Evolutionary conservation across 2,329 filamentous ascomycete genomes (phyloP), one percentile per base, ranked within the genome.

Genomic region (Cladophialophora immunda): DNA sequence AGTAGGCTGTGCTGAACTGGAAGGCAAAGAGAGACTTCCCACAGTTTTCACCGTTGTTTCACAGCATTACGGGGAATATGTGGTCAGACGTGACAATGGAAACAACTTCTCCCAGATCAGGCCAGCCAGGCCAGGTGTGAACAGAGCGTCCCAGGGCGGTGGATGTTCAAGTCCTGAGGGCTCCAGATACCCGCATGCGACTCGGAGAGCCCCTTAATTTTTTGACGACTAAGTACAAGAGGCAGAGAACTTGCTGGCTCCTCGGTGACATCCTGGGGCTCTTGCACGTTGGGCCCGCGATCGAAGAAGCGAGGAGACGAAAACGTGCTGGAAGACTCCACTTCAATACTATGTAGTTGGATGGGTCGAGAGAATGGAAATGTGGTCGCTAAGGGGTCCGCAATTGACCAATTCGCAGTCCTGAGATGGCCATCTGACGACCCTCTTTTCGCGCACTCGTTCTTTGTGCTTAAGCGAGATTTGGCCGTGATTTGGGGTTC

Each of bases 71-170:
- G 29, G 4, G 29, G 29, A 30, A 4, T 8, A 4, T 4, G 29
- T 4, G 8, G 29, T 4, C 29, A 30, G 8, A 8, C 4, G 8
- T 30, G 29, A 30, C 29, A 30, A 4, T 8, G 4, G 8, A 30
- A 30, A 8, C 4, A 4, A 4, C 29, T 30, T 30, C 34, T 27
- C 52, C 6, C 56, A 34, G 50, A 55, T 54, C 19, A 64, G 38
- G 15, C 62, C 61, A 27, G 65, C 64, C 38, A 58, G 27, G 8
- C 32, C 32, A 5, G 4, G 32, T 34, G 7, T 6, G 32, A 7
- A 13, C 11, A 34, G 32, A 5, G 32, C 13, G 32, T 6, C 13
- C 32, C 32, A 13, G 32, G 11, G 13, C 4, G 32, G 32, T 34
- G 4, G 13, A 34, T 9, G 32, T 11, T 9, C 4, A 34, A 34